These are phyloP conservation scores for Rhynchospora tenuis DNA, from an alignment of 176 grass and related monocot genomes.

Conservation along the genomic window DNA sequence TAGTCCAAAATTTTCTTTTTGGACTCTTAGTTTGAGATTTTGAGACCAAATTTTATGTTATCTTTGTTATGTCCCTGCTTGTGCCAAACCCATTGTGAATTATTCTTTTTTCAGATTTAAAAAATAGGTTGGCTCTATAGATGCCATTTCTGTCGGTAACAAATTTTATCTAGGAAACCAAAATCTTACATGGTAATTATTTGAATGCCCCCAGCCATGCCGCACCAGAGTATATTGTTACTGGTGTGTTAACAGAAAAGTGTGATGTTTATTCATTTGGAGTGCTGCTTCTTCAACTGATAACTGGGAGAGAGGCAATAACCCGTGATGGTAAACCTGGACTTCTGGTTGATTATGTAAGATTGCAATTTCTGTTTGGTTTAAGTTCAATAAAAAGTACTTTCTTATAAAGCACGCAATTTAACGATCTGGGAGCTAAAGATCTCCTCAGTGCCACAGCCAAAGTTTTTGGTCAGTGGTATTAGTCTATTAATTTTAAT, in stretches of 20 bases:
- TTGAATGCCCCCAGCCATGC: background rate
- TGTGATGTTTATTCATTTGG: conserved; percentile 20
- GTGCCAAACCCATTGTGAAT: background rate
- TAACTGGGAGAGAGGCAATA: background rate
- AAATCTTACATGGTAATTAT: background rate
- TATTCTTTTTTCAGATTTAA: background rate
- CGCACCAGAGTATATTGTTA: background rate
- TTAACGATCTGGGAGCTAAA: too few relatives aligned
- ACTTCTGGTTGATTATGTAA: background rate
- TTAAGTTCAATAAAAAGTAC: background rate
- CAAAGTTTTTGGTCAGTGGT: too few relatives aligned
- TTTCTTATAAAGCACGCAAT: too few relatives aligned
- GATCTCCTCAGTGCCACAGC: too few relatives aligned
- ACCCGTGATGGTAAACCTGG: background rate
- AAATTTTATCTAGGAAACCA: background rate
- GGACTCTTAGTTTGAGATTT: background rate
- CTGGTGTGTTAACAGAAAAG: background rate
- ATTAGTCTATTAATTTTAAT: too few relatives aligned
- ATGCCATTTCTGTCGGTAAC: background rate
- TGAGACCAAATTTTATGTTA: background rate
- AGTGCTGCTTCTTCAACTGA: conserved; percentile 5
- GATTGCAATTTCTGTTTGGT: background rate
- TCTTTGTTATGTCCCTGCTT: background rate
- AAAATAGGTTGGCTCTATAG: background rate
- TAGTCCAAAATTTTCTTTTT: background rate